Base-by-base conservation (phyloP, 2,329 filamentous ascomycete species). In the Xylaria sp. region DNA sequence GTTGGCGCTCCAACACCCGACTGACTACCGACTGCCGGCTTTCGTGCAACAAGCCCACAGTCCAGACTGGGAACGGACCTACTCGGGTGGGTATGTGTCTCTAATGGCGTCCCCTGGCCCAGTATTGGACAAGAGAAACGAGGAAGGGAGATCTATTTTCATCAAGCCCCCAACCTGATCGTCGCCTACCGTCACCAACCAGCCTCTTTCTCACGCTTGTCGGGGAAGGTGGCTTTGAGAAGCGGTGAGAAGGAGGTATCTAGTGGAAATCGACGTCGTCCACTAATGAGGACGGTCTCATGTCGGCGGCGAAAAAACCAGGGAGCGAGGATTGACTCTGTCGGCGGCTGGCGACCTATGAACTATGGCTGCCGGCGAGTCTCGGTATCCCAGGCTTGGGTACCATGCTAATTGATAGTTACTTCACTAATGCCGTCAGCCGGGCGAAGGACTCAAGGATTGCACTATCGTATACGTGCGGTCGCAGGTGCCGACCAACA, bases 11-110 rank as follows among this genome's bases (percentile, higher is more conserved):
- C 51, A 59, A 53, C 45, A 49, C 42, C 47, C 50, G 52, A 52
- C 55, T 62, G 52, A 65, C 55, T 62, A 56, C 58, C 58, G 61
- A 42, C 43, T 49, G 51, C 53, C 61, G 50, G 54, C 51, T 62
- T 25, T 52, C 53, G 54, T 56, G 55, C 62, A 47, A 62, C 55
- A 59, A 55, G 25, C 49, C 43, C 28, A 19, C 42, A 51, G 21
- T 21, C 40, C 45, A 28, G 45, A 25, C 37, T 51, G 38, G 52
- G n/a, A 38, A 38, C 12, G 15, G 45, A 33, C 28, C 9, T 21
- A 40, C 50, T 46, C 46, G 25, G 4, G 43, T 46, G 15, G 23
- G 3, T n/a, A 31, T 21, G 40, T 47, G 6, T 23, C 25, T 17
- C 2, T 28, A 14, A 9, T 51, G 17, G 19, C 21, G 19, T 51